Evolutionary conservation across 331 rosid genomes (phyloP), one percentile per base, ranked within the genome.

Genomic region (Stylosanthes scabra): DNA sequence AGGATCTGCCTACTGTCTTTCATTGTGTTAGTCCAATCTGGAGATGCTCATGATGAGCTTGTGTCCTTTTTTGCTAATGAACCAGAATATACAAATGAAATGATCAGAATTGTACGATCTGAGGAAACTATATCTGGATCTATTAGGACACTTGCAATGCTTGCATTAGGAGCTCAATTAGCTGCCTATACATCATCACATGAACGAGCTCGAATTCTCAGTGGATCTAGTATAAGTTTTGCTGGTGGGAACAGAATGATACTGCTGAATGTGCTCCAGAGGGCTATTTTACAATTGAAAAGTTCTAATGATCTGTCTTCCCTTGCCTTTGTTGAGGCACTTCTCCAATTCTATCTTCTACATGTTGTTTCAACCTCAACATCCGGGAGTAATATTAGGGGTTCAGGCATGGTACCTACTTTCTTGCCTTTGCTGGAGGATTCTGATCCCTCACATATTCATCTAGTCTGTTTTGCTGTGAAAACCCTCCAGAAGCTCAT

Each of bases 351-450:
- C 81, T 96, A 96, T 86, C 84, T 96, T 84, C 96, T 92, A 25
- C 99, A 96, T 78, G 98, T 96, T 58, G 97, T 96, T 81, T 96
- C 99, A 60, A 88, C 97, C 37, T 96, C 99, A 31, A 82, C 92
- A 58, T 87, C 99, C 8, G 99, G 97, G 78, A 92, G 91, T 69
- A 96, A 86, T 71, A 85, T 96, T 20, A 85, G 99, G 81, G 98
- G 97, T 77, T 96, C 99, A 61, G 97, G 99, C 81, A 96, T 96
- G 99, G 97, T 96, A 73, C 97, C 99, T 14, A 96, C 98, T 59
- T 96, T 96, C 87, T 86, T 96, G 83, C 98, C 99, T 1, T 88
- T 96, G 71, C 81, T 96, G 85, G 99, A 92, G 85, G 99, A 96
- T 85, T 85, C 89, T 73, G 97, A 96, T 77, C 96, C 94, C 77